Conservation (phyloP, 495 filamentous ascomycete genomes). For the Penicillium turbatum region DNA sequence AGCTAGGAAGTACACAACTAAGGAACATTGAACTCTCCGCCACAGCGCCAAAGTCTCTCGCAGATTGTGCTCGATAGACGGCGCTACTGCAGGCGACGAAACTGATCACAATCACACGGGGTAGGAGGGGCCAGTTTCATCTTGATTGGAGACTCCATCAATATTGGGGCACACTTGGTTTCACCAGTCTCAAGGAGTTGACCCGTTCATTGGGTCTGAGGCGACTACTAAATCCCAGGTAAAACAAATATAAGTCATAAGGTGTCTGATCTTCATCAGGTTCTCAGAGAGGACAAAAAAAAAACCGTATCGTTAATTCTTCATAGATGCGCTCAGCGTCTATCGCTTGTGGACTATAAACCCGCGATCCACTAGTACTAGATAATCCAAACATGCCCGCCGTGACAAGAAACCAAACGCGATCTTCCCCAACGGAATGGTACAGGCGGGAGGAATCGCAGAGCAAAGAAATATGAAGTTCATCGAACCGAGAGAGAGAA, state of each 20-base stretch:
- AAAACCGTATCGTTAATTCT: slow-evolving; percentile 2
- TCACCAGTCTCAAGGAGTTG: slow-evolving; percentile 2
- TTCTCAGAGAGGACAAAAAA: background rate
- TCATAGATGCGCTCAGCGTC: slow-evolving; percentile 4
- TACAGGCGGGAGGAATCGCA: slow-evolving; percentile 17
- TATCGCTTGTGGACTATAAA: background rate
- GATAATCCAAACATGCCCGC: slow-evolving; percentile 11
- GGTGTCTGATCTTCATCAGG: background rate
- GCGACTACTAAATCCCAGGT: background rate
- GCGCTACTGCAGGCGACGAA: slow-evolving; percentile 9
- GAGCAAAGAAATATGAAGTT: slow-evolving; percentile 2
- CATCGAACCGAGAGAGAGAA: background rate
- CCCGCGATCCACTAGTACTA: slow-evolving; percentile 13
- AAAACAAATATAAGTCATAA: slow-evolving; percentile 5
- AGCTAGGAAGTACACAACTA: background rate
- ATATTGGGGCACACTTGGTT: background rate
- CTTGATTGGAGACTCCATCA: slow-evolving; percentile 3
- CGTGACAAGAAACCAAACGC: slow-evolving; percentile 2
- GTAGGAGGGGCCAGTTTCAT: background rate
- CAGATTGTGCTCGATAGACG: background rate
- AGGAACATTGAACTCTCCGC: background rate
- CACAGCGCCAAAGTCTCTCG: slow-evolving; percentile 10
- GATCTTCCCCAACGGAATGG: slow-evolving; percentile 16
- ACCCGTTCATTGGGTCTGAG: background rate
- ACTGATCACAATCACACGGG: slow-evolving; percentile 11